Evolutionary conservation across 352 stramenopile genomes (phyloP).

Genomic region (Phytopythium litorale): DNA sequence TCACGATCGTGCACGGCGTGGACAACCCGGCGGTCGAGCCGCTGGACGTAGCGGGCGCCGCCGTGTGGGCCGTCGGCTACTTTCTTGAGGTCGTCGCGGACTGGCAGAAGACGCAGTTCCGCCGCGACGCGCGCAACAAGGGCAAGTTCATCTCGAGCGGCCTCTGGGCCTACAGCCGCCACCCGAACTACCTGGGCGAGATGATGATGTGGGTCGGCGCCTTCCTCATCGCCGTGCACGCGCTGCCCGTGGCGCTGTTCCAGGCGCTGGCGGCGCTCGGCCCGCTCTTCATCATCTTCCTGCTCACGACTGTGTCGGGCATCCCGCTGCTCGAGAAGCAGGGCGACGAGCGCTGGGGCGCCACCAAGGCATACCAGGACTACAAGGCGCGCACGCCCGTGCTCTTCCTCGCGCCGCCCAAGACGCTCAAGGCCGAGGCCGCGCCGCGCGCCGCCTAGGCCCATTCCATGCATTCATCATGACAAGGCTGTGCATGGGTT

Average conservation of each 20-base stretch:
- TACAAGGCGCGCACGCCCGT: constrained; percentile 78
- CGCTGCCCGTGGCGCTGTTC: constrained; percentile 28
- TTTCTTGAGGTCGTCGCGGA: constrained; percentile 70
- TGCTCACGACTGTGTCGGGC: constrained; percentile 70
- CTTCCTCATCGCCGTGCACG: constrained; percentile 45
- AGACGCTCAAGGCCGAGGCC: not conserved
- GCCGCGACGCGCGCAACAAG: constrained; percentile 56
- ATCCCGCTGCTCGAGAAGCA: constrained; percentile 77
- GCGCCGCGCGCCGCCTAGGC: constrained; percentile 1
- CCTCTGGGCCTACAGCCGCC: constrained; percentile 86
- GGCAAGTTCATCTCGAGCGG: constrained; percentile 74
- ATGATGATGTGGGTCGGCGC: constrained; percentile 87
- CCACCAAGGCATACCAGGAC: constrained; percentile 52
- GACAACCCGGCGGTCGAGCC: constrained; percentile 20
- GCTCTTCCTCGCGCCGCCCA: constrained; percentile 35
- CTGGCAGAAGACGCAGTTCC: constrained; percentile 81
- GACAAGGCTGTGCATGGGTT: not conserved
- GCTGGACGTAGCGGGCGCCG: constrained; percentile 28
- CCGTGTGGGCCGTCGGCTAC: constrained; percentile 5
- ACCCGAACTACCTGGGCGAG: constrained; percentile 93
- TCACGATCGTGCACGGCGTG: constrained; percentile 34
- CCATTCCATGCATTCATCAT: not conserved
- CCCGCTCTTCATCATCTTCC: constrained; percentile 65
- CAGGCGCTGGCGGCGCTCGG: constrained; percentile 43
- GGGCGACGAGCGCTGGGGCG: constrained; percentile 66